Percentiles rank a stretch among this genome's conserved stretches.
Conservation (phyloP, 169 alveolate species). For the Plasmodium inui region DNA sequence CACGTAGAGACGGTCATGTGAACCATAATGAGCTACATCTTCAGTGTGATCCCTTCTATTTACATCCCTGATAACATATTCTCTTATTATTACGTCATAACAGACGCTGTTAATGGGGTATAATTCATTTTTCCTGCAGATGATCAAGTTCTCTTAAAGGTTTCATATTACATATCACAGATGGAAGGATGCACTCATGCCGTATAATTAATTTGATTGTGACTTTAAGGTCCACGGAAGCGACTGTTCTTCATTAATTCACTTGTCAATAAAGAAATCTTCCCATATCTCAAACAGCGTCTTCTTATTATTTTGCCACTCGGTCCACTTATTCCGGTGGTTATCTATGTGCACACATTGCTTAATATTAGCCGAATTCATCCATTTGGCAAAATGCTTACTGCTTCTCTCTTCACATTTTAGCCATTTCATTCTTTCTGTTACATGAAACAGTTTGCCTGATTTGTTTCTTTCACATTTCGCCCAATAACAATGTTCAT, state of each 20-base stretch:
- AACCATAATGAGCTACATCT: not conserved
- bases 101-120: not conserved
- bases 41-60: not conserved
- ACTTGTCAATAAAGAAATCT: not conserved
- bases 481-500: slow-evolving; percentile 7
- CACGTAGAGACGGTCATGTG: not conserved
- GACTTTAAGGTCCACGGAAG: not conserved
- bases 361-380: slow-evolving; percentile 1
- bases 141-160: not conserved
- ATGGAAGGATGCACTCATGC: not conserved
- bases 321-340: slow-evolving; percentile 5
- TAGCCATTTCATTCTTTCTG: not conserved
- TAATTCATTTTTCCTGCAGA: not conserved
- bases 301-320: not conserved
- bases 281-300: not conserved
- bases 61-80: not conserved
- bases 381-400: slow-evolving; percentile 16
- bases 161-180: not conserved
- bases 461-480: not conserved
- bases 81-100: too few species aligned
- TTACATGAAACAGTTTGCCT: not conserved
- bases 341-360: not conserved
- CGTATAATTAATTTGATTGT: not conserved
- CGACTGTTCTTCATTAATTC: not conserved
- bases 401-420: slow-evolving; percentile 17